These are phyloP conservation scores for Hericium coralloides DNA, from an alignment of 768 basidiomycete genomes.

Conservation along the genomic window DNA sequence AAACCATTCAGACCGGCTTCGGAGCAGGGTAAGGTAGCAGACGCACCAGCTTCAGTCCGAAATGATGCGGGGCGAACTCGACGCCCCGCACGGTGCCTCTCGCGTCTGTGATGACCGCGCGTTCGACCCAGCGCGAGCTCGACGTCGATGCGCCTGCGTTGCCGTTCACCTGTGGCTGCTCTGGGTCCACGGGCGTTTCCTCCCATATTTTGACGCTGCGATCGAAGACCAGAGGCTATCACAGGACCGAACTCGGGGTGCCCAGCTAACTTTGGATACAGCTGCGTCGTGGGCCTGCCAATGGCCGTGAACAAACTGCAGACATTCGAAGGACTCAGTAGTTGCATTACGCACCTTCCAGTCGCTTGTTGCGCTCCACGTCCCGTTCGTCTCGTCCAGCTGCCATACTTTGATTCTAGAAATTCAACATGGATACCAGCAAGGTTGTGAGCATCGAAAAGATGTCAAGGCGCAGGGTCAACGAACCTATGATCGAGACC, in stretches of 20 bases:
- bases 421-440: neutral
- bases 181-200: constrained; percentile 32
- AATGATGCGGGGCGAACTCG: constrained; percentile 81
- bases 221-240: constrained; percentile 84
- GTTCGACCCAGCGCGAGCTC: constrained; percentile 55
- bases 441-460: constrained; percentile 7
- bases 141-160: constrained; percentile 8
- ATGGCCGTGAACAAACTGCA: neutral
- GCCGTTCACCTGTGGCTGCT: constrained; percentile 21
- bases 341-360: constrained; percentile 62
- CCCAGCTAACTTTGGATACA: constrained; percentile 77
- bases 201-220: constrained; percentile 93
- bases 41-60: constrained; percentile 81
- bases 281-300: constrained; percentile 90
- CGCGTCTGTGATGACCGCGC: constrained; percentile 70
- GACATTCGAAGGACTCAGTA: neutral
- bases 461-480: neutral
- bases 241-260: constrained; percentile 89
- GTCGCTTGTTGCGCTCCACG: constrained; percentile 76
- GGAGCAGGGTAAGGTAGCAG: neutral
- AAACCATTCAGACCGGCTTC: neutral
- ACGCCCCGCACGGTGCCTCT: constrained; percentile 79
- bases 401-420: constrained; percentile 81
- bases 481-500: constrained; percentile 71
- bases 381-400: constrained; percentile 60